Base-by-base conservation (phyloP, 768 basidiomycete genomes). In the Coprinopsis strossmayeri region DNA sequence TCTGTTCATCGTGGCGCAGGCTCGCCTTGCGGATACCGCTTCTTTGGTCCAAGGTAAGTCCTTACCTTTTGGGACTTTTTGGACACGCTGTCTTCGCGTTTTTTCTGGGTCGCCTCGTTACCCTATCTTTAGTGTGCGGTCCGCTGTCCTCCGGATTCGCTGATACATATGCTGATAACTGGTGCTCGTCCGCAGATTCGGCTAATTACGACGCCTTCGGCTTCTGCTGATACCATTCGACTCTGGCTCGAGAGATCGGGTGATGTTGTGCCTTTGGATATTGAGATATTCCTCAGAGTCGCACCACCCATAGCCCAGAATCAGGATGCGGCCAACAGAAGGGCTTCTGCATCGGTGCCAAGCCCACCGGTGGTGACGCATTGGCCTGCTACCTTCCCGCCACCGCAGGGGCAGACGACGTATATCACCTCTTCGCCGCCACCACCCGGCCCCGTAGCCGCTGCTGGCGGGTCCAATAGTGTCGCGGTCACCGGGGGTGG, bases 181-280 rank as follows among this genome's bases (percentile, higher is more conserved):
- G 17, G 10, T 11, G 5, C 17, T 38, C 5, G 9, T 32, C 7
- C 15, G 4, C 48, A 86, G 85, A 86, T 90, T 56, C 84, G 85
- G 17, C 76, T 90, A 34, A 69, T 82, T 37, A 87, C 87, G 18
- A 82, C 77, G 24, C 82, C 81, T 51, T 71, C 77, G 34, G 70
- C 83, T 7, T 85, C 86, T 24, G 78, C 87, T 23, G 87, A 91
- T 58, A 87, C 82, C 3, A 77, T 91, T 42, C 82, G 88, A 5
- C 72, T 91, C 10, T 91, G 88, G 87, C 72, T 91, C 0, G 87
- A 89, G 61, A 81, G 87, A 23, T 84, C 88, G 11, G 88, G 88
- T 15, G 68, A 72, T 45, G 73, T 65, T 3, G 78, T 82, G 4
- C 82, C 87, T 4, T 73, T 91, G 7, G 88, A 89, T 60, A 86